Evolutionary conservation across 2,329 filamentous ascomycete genomes (phyloP).

Genomic region (Cercospora zeina): DNA sequence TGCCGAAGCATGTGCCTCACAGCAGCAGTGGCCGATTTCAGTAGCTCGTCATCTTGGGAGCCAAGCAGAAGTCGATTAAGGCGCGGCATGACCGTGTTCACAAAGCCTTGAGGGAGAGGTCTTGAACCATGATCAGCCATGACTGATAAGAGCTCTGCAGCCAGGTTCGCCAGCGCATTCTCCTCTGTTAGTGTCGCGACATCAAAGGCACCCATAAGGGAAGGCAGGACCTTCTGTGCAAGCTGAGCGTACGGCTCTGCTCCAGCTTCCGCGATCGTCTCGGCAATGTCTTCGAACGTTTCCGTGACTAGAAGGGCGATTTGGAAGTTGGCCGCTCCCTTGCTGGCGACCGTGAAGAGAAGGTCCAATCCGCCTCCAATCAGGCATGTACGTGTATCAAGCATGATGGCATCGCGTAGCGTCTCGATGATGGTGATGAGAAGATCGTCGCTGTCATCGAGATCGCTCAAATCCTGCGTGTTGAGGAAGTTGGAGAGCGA

Average conservation of each 20-base stretch:
- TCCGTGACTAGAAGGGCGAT: slow-evolving; percentile 84
- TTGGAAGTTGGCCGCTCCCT: slow-evolving; percentile 87
- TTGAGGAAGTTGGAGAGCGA: slow-evolving; percentile 72
- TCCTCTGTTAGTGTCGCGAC: slow-evolving; percentile 83
- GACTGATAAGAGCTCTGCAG: slow-evolving; percentile 78
- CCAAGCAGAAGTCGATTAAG: slow-evolving; percentile 78
- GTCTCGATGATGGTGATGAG: slow-evolving; percentile 88
- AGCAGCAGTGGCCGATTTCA: slow-evolving; percentile 80
- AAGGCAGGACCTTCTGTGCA: slow-evolving; percentile 83
- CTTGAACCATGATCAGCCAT: slow-evolving; percentile 80
- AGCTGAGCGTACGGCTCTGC: slow-evolving; percentile 72
- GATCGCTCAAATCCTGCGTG: slow-evolving; percentile 75
- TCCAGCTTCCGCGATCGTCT: slow-evolving; percentile 63
- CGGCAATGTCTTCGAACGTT: slow-evolving; percentile 84
- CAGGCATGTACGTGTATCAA: slow-evolving; percentile 74
- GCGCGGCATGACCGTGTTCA: slow-evolving; percentile 82
- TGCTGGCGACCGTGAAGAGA: slow-evolving; percentile 84
- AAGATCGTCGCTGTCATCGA: slow-evolving; percentile 87
- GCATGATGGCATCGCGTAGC: slow-evolving; percentile 75
- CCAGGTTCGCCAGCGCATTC: slow-evolving; percentile 79
- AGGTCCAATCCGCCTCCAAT: slow-evolving; percentile 74
- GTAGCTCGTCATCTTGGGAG: slow-evolving; percentile 81
- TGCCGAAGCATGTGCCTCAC: slow-evolving; percentile 88
- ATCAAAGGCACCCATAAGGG: slow-evolving; percentile 84
- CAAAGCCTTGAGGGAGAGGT: slow-evolving; percentile 82